Conservation (phyloP, 768 basidiomycete species). For the Amanita pallidorosea region DNA sequence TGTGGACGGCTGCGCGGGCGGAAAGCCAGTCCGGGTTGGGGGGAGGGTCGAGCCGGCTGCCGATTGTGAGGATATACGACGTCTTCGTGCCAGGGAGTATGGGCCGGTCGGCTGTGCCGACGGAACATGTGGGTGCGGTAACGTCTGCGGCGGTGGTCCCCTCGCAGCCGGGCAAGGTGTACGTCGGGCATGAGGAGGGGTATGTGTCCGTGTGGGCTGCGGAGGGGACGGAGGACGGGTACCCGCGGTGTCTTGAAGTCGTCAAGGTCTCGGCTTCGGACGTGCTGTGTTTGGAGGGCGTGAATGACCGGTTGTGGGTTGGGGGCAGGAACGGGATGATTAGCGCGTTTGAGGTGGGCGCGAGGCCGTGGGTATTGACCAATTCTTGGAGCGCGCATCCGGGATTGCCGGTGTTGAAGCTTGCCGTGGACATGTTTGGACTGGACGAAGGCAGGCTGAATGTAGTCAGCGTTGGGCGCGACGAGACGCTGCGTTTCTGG, state of each 20-base stretch:
- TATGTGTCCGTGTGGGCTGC: slow-evolving; percentile 75
- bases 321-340: slow-evolving; percentile 79
- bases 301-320: slow-evolving; percentile 78
- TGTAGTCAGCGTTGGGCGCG: slow-evolving; percentile 68
- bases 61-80: slow-evolving; percentile 78
- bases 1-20: slow-evolving; percentile 73
- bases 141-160: slow-evolving; percentile 73
- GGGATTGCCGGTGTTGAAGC: slow-evolving; percentile 47
- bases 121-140: slow-evolving; percentile 71
- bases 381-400: slow-evolving; percentile 84
- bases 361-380: slow-evolving; percentile 75
- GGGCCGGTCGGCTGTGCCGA: slow-evolving; percentile 45
- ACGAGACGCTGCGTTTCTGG: slow-evolving; percentile 72
- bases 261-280: slow-evolving; percentile 75
- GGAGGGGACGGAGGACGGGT: slow-evolving; percentile 35
- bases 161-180: slow-evolving; percentile 54
- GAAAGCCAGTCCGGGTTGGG: slow-evolving; percentile 23
- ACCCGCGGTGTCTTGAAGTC: slow-evolving; percentile 60
- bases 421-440: slow-evolving; percentile 65
- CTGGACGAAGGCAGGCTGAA: slow-evolving; percentile 60
- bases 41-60: slow-evolving; percentile 34
- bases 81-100: slow-evolving; percentile 48
- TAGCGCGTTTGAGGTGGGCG: slow-evolving; percentile 64
- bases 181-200: slow-evolving; percentile 89
- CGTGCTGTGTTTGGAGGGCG: slow-evolving; percentile 76